phyloP scores from a whole-genome alignment of 1,139 yeast genomes.

The Schwanniomyces etchellsii region DNA sequence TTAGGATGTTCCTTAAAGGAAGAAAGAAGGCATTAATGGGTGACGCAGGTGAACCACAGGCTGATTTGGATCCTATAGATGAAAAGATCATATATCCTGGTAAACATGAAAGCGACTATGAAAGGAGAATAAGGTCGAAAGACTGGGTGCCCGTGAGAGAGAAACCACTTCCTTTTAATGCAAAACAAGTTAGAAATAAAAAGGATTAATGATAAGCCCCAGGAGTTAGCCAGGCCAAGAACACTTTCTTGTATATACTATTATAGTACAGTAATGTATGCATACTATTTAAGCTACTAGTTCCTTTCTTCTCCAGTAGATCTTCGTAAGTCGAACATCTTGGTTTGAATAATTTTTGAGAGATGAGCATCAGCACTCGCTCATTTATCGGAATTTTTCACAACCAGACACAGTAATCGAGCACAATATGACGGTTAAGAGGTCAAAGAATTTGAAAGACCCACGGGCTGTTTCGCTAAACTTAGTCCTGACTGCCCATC shows the following conservation, averaged over 20 bases:
- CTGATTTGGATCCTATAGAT: slow-evolving; percentile 57
- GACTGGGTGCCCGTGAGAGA: slow-evolving; percentile 60
- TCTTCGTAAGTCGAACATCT: no score
- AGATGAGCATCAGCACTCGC: no score
- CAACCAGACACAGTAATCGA: not conserved
- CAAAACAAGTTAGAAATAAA: no score
- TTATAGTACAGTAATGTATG: no score
- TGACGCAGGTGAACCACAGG: slow-evolving; percentile 33
- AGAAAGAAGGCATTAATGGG: no score
- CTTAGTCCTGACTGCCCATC: slow-evolving; percentile 43
- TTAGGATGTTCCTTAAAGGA: slow-evolving; percentile 61
- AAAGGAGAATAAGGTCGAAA: slow-evolving; percentile 40
- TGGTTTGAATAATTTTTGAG: no score
- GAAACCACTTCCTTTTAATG: slow-evolving; percentile 25
- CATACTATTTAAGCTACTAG: no score
- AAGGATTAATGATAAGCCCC: no score
- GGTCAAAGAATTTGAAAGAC: not conserved
- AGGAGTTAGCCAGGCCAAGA: no score
- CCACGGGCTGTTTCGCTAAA: slow-evolving; percentile 10
- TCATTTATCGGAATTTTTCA: no score
- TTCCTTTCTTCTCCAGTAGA: no score
- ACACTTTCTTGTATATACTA: no score
- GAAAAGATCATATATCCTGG: slow-evolving; percentile 73
- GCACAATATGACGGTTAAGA: not conserved
- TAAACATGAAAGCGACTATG: slow-evolving; percentile 45